A percentile compares a stretch with the other conserved stretches of the same genome.
Evolutionary conservation across 345 rosid species (phyloP).

Genomic region (Crucihimalaya himalaica): DNA sequence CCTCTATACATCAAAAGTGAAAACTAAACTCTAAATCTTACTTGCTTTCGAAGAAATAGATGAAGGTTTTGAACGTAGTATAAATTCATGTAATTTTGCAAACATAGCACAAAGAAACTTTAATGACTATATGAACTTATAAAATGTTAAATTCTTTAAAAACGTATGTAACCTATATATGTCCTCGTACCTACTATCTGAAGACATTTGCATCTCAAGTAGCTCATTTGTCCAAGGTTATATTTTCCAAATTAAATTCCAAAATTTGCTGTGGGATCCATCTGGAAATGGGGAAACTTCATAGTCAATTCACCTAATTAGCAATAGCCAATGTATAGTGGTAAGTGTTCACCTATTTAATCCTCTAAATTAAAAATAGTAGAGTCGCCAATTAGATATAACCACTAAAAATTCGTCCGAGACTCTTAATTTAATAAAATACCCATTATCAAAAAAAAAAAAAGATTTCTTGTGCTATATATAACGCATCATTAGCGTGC

Average conservation of each 20-base stretch:
- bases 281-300: too few relatives aligned
- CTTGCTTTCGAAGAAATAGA: background rate
- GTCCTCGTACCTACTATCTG: background rate
- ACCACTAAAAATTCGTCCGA: slow-evolving; percentile 20
- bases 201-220: slow-evolving; percentile 1
- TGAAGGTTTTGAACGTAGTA: background rate
- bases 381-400: slow-evolving; percentile 8
- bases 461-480: slow-evolving; percentile 20
- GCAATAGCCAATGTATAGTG: too few relatives aligned
- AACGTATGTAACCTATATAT: background rate
- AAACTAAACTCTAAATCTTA: background rate
- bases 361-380: background rate
- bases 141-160: background rate
- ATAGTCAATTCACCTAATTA: too few relatives aligned
- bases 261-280: too few relatives aligned
- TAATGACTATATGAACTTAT: background rate
- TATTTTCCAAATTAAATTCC: background rate
- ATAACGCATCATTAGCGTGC: slow-evolving; percentile 15
- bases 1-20: background rate
- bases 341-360: background rate
- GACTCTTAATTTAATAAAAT: background rate
- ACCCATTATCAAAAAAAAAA: slow-evolving; percentile 5
- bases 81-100: background rate
- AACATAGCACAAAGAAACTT: background rate
- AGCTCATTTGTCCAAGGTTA: background rate